Evolutionary conservation across 164 flowering plant genomes (phyloP).

Genomic region (grape (Vitis vinifera)): DNA sequence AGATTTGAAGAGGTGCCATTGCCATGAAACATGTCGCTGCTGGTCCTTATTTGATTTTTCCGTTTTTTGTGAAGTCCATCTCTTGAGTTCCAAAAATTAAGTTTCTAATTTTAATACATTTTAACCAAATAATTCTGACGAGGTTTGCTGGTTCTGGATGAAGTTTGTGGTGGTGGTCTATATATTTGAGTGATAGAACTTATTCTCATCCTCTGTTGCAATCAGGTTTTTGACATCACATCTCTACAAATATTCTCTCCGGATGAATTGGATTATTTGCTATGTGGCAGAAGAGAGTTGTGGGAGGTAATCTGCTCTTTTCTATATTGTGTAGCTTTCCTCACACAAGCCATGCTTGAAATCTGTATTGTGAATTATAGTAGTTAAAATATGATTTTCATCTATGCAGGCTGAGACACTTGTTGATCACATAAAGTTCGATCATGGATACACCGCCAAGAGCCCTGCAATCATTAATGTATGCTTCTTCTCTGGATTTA

Average conservation of each 20-base stretch:
- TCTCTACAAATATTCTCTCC: slow-evolving; percentile 90
- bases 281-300: slow-evolving; percentile 94
- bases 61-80: too few species aligned
- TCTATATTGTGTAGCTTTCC: neutral
- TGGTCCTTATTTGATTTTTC: too few species aligned
- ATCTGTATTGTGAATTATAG: neutral
- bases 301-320: slow-evolving; percentile 69
- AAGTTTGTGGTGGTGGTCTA: neutral
- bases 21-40: too few species aligned
- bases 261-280: slow-evolving; percentile 80
- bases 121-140: neutral
- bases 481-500: slow-evolving; percentile 13
- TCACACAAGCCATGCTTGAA: neutral
- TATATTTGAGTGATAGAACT: neutral
- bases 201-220: slow-evolving; percentile 1
- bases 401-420: slow-evolving; percentile 79
- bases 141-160: neutral
- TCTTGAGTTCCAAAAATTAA: too few species aligned
- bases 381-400: neutral
- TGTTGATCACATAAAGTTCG: slow-evolving; percentile 93
- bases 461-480: slow-evolving; percentile 90
- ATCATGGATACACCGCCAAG: slow-evolving; percentile 97
- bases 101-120: too few species aligned
- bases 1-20: too few species aligned
- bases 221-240: slow-evolving; percentile 88